Conservation (phyloP, 129 eudicot genomes). For the Centella asiatica region DNA sequence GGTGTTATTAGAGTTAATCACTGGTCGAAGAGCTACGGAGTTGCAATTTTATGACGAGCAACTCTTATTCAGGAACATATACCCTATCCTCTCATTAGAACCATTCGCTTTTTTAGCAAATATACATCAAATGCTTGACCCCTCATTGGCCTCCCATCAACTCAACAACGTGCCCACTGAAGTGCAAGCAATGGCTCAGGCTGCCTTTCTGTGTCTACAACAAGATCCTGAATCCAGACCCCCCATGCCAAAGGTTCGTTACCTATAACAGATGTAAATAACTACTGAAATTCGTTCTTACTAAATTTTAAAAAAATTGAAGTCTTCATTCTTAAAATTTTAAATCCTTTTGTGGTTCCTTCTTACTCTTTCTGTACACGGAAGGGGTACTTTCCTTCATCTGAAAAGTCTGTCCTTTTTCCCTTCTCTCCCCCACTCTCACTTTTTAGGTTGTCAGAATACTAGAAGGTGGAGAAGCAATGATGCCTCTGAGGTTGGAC, state of each 20-base stretch:
- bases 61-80: constrained; percentile 36
- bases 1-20: constrained; percentile 71
- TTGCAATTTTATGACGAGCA: constrained; percentile 33
- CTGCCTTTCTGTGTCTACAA: constrained; percentile 80
- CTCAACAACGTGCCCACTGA: constrained; percentile 47
- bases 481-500: constrained; percentile 43
- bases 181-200: constrained; percentile 64
- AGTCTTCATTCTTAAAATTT: not conserved
- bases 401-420: not conserved
- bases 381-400: not conserved
- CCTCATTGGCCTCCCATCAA: constrained; percentile 41
- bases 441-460: constrained; percentile 58
- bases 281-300: not conserved
- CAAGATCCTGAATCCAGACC: constrained; percentile 73
- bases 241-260: constrained; percentile 82
- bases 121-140: constrained; percentile 45
- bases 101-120: constrained; percentile 37
- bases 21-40: constrained; percentile 50
- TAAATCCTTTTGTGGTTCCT: not conserved
- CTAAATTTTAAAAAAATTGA: not conserved
- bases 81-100: constrained; percentile 32
- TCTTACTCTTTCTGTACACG: not conserved
- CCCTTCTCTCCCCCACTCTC: not conserved
- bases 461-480: constrained; percentile 61
- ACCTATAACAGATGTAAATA: not conserved